These are phyloP conservation scores for Colletotrichum sojae DNA, from an alignment of 2,329 filamentous ascomycete species.

Conservation along the genomic window DNA sequence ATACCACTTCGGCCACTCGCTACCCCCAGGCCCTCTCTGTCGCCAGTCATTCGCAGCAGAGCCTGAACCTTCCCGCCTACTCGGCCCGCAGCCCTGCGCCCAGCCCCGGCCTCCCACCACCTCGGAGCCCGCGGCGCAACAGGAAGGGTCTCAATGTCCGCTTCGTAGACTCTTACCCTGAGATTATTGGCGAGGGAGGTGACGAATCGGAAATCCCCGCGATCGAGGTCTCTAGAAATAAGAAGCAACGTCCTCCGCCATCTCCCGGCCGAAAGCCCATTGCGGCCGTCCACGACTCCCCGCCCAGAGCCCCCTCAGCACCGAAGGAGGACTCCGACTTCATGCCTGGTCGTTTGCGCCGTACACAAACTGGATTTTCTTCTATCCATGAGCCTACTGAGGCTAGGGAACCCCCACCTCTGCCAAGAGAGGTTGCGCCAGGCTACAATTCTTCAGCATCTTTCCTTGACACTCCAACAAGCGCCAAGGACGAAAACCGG, in stretches of 20 bases:
- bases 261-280: constrained; percentile 46
- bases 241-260: constrained; percentile 54
- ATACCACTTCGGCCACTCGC: constrained; percentile 68
- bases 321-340: constrained; percentile 59
- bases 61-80: constrained; percentile 59
- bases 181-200: constrained; percentile 91
- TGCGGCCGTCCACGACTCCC: constrained; percentile 48
- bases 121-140: constrained; percentile 59
- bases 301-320: constrained; percentile 43
- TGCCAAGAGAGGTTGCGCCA: constrained; percentile 48
- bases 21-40: constrained; percentile 69
- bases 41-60: constrained; percentile 57
- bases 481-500: constrained; percentile 65
- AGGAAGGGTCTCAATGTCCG: constrained; percentile 81
- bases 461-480: constrained; percentile 57
- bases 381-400: constrained; percentile 45
- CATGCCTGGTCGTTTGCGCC: constrained; percentile 66
- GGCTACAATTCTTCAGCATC: constrained; percentile 54
- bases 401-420: constrained; percentile 27
- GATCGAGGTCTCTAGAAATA: constrained; percentile 77
- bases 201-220: constrained; percentile 85
- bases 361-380: constrained; percentile 71
- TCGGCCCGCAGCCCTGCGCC: constrained; percentile 55
- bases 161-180: constrained; percentile 80
- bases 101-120: constrained; percentile 35